These are phyloP conservation scores for Leucaena leucocephala DNA, from an alignment of 306 rosid genomes.

Conservation along the genomic window DNA sequence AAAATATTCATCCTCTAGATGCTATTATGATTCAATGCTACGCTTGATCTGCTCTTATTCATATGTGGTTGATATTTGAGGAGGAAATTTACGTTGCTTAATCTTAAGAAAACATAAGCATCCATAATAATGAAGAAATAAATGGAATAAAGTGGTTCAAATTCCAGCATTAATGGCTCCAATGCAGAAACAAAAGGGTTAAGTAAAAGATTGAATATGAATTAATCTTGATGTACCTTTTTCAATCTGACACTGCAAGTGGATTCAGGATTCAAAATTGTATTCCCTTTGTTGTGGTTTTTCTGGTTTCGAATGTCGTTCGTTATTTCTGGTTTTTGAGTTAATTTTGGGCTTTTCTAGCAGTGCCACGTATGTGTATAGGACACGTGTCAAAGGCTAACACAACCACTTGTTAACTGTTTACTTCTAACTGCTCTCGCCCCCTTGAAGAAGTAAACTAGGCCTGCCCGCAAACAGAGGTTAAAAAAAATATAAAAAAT, in stretches of 20 bases:
- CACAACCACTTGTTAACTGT: conserved; percentile 40
- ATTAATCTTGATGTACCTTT: conserved; percentile 38
- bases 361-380: conserved; percentile 49
- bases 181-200: conserved; percentile 20
- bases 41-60: background rate
- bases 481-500: background rate
- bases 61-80: background rate
- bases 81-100: conserved; percentile 12
- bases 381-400: conserved; percentile 22
- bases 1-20: conserved; percentile 16
- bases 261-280: conserved; percentile 33
- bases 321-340: conserved; percentile 32
- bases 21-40: background rate
- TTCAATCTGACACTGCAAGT: conserved; percentile 28
- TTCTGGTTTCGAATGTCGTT: conserved; percentile 22
- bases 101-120: conserved; percentile 11
- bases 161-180: conserved; percentile 24
- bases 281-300: background rate
- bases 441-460: background rate
- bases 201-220: background rate
- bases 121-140: conserved; percentile 11
- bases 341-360: conserved; percentile 24
- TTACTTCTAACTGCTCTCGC: background rate
- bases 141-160: background rate
- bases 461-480: background rate